Conservation (phyloP, 129 eudicot genomes). For the Saposhnikovia divaricata region DNA sequence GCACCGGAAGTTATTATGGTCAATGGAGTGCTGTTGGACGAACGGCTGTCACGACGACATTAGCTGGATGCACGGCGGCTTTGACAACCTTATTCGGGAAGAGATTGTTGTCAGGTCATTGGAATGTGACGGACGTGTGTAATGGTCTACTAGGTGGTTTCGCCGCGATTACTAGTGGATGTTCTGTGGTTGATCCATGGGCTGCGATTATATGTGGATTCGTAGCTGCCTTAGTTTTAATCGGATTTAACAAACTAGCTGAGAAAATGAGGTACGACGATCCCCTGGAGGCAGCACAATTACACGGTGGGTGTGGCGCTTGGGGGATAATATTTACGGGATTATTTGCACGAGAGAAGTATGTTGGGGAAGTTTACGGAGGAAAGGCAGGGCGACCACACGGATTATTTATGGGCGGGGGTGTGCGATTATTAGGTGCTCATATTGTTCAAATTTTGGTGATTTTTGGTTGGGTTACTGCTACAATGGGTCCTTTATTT, state of each 20-base stretch:
- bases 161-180: constrained; percentile 39
- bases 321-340: constrained; percentile 44
- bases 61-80: constrained; percentile 40
- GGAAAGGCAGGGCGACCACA: constrained; percentile 23
- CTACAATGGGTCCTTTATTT: constrained; percentile 39
- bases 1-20: constrained; percentile 17
- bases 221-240: constrained; percentile 30
- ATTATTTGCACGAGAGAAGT: constrained; percentile 28
- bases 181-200: constrained; percentile 47
- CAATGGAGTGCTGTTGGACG: constrained; percentile 38
- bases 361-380: constrained; percentile 25
- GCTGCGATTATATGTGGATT: constrained; percentile 39
- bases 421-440: constrained; percentile 26
- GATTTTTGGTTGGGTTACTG: constrained; percentile 33
- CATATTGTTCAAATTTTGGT: constrained; percentile 29
- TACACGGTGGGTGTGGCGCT: constrained; percentile 42
- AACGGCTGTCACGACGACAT: constrained; percentile 39
- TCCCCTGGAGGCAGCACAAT: constrained; percentile 40
- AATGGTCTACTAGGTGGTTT: constrained; percentile 42
- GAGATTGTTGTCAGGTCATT: constrained; percentile 26
- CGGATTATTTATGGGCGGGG: constrained; percentile 40
- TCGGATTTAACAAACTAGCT: constrained; percentile 26
- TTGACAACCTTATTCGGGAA: constrained; percentile 28
- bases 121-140: constrained; percentile 37
- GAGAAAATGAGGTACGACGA: constrained; percentile 27